Evolutionary conservation across 164 flowering plant genomes (phyloP), one percentile per base, ranked within the genome.

Genomic region (Macadamia integrifolia): DNA sequence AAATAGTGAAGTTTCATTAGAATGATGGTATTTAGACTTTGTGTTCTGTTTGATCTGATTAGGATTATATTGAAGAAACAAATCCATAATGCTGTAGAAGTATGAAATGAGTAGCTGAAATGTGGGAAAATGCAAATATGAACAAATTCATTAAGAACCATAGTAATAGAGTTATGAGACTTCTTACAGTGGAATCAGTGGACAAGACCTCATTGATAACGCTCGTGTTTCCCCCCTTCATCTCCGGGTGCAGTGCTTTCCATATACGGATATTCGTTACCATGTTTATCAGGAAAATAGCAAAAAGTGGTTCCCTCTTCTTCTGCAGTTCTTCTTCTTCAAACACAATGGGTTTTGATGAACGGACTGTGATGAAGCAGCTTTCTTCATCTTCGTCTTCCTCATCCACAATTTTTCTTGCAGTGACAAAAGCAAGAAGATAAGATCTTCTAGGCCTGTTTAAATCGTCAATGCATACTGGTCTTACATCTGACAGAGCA

Each of bases 271-370:
- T 59, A n/a, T 59, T 67, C 44, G 69, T 44, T 5, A 9, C 23
- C 3, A 58, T 28, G 30, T 67, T 67, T 28, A 44, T 58, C 17
- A 67, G 56, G 29, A 23, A 67, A 13, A 58, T 14, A 4, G 28
- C 53, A 60, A 13, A 7, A 6, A 28, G 23, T 30, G 15, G 12
- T 6, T 3, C 6, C 53, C 6, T 44, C 6, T 18, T 15, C 10
- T 29, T 7, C 32, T 12, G 12, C 12, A 4, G 18, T 42, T 42
- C 35, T 42, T 75, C 60, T n/a, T 18, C 17, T 32, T 6, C 18
- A n/a, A 79, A 49, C 1, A 79, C 49, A 8, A n/a, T n/a, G n/a
- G 73, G 77, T 56, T 72, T 78, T 9, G 84, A 81, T 8, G 79
- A 67, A 9, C 62, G 58, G 32, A 57, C 1, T 1, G 1, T 62